Conservation (phyloP, 495 filamentous ascomycete genomes). For the Chaetomium fimeti region DNA sequence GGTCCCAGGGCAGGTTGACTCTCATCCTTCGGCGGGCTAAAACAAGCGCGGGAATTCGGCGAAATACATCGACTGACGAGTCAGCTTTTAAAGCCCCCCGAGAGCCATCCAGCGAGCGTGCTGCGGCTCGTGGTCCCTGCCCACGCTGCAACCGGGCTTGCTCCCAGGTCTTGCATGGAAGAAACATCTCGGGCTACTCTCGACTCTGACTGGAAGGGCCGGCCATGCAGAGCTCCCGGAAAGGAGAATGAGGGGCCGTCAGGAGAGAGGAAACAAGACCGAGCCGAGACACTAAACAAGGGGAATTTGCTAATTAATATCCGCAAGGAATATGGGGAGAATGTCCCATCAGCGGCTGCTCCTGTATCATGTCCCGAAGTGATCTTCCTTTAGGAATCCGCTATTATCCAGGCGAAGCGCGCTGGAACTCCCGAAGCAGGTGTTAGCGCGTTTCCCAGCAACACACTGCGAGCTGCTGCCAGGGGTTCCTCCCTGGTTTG, state of each 20-base stretch:
- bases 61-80: background rate
- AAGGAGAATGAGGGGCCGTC: background rate
- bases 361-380: background rate
- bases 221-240: too few species aligned
- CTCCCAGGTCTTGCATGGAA: too few species aligned
- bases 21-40: background rate
- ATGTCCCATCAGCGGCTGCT: background rate
- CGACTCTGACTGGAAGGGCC: too few species aligned
- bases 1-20: background rate
- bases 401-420: background rate
- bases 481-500: background rate
- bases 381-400: background rate
- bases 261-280: background rate
- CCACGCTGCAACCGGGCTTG: too few species aligned
- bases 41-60: background rate
- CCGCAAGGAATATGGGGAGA: background rate
- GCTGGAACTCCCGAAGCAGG: background rate
- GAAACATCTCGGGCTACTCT: too few species aligned
- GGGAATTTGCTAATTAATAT: constrained; percentile 8
- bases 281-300: background rate
- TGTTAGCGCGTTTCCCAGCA: background rate
- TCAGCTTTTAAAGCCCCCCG: background rate
- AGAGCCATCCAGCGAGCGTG: too few species aligned
- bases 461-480: background rate
- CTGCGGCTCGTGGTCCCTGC: too few species aligned